Percentiles rank a stretch among this genome's conserved stretches.
phyloP scores from a whole-genome alignment of 805 yeast species.

The Starmera amethionina region DNA sequence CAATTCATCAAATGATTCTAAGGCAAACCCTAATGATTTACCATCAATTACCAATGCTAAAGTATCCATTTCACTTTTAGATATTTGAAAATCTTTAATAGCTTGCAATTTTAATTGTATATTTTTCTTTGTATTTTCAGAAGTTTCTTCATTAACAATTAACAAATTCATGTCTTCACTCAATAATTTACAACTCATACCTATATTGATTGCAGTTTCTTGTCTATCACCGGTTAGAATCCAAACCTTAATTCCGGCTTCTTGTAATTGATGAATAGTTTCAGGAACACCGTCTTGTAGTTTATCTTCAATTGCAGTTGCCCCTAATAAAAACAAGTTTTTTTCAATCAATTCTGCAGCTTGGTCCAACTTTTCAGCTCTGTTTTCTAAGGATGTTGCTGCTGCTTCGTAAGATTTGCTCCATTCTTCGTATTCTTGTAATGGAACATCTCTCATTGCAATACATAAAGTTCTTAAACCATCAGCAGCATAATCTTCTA shows the following conservation, averaged over 20 bases:
- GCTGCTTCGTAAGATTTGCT: constrained; percentile 59
- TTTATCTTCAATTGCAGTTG: constrained; percentile 97
- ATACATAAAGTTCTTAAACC: constrained; percentile 93
- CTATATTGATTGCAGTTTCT: constrained; percentile 97
- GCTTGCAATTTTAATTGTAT: constrained; percentile 69
- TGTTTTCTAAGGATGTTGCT: constrained; percentile 66
- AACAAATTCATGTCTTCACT: constrained; percentile 94
- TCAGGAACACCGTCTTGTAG: constrained; percentile 98
- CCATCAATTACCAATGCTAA: constrained; percentile 93
- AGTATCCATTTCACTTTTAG: constrained; percentile 61
- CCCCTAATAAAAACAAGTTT: constrained; percentile 76
- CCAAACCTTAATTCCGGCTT: constrained; percentile 97
- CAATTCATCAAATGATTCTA: constrained; percentile 73
- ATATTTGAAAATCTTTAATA: constrained; percentile 52
- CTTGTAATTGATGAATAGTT: constrained; percentile 88
- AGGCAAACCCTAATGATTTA: constrained; percentile 76
- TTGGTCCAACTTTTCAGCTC: constrained; percentile 69
- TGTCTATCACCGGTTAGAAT: constrained; percentile 97
- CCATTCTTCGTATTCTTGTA: constrained; percentile 73
- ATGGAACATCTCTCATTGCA: constrained; percentile 74
- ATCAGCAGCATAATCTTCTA: constrained; percentile 94
- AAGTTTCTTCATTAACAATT: constrained; percentile 77
- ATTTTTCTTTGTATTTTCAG: constrained; percentile 68
- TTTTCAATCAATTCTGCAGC: constrained; percentile 86
- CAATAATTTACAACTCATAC: constrained; percentile 91